phyloP scores from a whole-genome alignment of 441 rosid species.

The Gossypium lobatum region DNA sequence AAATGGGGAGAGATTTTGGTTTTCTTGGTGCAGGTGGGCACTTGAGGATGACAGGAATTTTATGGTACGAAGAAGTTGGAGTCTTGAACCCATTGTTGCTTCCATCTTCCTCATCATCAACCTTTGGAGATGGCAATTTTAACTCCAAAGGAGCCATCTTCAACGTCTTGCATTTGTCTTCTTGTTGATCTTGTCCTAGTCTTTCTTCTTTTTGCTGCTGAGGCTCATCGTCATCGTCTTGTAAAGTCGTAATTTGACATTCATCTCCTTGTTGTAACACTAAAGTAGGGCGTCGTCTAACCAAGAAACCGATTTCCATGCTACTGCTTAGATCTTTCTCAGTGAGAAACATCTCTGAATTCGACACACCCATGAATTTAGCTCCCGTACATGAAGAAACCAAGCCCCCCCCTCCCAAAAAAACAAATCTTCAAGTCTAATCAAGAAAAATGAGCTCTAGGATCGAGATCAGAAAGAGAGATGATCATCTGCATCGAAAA shows the following conservation, averaged over 20 bases:
- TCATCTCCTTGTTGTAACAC: slow-evolving; percentile 19
- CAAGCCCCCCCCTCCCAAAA: not conserved
- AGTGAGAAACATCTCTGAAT: slow-evolving; percentile 25
- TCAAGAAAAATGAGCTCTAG: not conserved
- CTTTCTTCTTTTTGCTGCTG: slow-evolving; percentile 9
- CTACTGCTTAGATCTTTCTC: slow-evolving; percentile 33
- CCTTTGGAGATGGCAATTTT: slow-evolving; percentile 22
- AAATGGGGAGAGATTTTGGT: slow-evolving; percentile 37
- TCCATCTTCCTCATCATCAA: slow-evolving; percentile 22
- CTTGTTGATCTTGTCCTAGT: not conserved
- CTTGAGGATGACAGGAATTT: slow-evolving; percentile 23
- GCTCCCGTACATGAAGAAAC: slow-evolving; percentile 22
- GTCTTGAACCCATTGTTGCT: slow-evolving; percentile 44
- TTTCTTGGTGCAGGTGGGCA: slow-evolving; percentile 79
- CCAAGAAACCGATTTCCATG: slow-evolving; percentile 37
- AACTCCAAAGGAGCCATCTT: slow-evolving; percentile 25
- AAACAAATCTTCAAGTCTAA: not conserved
- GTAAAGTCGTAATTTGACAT: slow-evolving; percentile 13
- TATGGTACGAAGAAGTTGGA: slow-evolving; percentile 48
- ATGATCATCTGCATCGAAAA: not conserved
- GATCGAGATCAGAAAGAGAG: not conserved
- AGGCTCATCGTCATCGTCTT: slow-evolving; percentile 5
- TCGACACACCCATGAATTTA: slow-evolving; percentile 31
- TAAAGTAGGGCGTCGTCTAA: slow-evolving; percentile 17
- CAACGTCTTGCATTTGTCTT: slow-evolving; percentile 17